These are phyloP conservation scores for Sambucus nigra DNA, from an alignment of 129 eudicot species.

Conservation along the genomic window DNA sequence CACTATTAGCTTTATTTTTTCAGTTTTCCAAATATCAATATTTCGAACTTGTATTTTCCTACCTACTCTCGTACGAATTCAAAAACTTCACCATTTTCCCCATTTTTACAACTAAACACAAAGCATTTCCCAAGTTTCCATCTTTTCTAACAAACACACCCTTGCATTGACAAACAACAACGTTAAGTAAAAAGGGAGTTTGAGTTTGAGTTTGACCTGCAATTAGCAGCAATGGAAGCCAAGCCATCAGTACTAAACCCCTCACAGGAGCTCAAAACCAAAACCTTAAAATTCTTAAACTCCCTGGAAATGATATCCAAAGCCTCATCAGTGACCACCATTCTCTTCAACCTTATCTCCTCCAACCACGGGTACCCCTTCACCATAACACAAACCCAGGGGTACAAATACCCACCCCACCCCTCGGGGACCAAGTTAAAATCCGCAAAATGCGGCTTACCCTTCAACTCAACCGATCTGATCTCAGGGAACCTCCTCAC, in stretches of 20 bases:
- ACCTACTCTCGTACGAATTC: too few species aligned
- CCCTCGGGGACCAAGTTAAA: conserved; percentile 78
- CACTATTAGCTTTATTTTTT: too few species aligned
- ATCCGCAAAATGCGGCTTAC: too few species aligned
- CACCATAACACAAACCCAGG: conserved; percentile 49
- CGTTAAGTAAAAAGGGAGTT: too few species aligned
- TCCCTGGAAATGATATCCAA: conserved; percentile 47
- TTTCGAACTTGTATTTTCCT: too few species aligned
- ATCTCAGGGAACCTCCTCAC: conserved; percentile 53
- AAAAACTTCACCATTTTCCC: too few species aligned
- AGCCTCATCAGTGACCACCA: conserved; percentile 46
- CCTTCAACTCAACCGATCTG: conserved; percentile 76
- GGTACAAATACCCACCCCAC: conserved; percentile 59
- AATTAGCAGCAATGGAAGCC: conserved; percentile 54
- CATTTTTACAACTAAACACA: too few species aligned
- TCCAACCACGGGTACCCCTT: conserved; percentile 43
- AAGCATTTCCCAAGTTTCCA: too few species aligned
- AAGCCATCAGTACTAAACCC: conserved; percentile 53
- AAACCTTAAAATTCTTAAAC: conserved; percentile 41
- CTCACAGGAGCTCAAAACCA: conserved; percentile 50
- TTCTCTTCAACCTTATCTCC: too few species aligned
- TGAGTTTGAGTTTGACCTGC: conserved; percentile 61
- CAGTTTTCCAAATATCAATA: too few species aligned
- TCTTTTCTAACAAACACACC: too few species aligned
- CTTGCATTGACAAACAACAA: too few species aligned